Conservation (phyloP, 306 rosid species). For the Myrica gale region DNA sequence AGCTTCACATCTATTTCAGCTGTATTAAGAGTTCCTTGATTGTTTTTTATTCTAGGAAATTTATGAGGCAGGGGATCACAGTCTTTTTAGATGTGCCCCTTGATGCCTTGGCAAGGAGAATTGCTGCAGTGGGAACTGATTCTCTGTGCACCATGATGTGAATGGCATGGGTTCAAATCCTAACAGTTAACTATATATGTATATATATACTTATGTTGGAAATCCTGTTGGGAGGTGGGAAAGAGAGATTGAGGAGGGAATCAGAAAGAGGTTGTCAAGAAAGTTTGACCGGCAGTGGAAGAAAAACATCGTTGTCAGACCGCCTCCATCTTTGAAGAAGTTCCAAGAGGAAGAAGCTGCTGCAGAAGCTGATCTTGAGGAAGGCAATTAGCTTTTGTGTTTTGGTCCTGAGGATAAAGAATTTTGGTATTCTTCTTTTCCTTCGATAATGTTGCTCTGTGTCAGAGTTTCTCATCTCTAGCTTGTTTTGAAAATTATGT, state of each 20-base stretch:
- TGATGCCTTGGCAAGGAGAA: conserved; percentile 32
- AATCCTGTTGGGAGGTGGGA: conserved; percentile 35
- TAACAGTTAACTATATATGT: not conserved
- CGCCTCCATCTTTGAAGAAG: conserved; percentile 70
- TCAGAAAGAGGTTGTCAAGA: conserved; percentile 77
- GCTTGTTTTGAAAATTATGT: too few species aligned
- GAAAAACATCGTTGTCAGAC: conserved; percentile 74
- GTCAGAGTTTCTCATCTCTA: too few species aligned
- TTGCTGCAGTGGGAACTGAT: conserved; percentile 23
- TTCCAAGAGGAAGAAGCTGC: conserved; percentile 80
- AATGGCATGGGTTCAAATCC: not conserved
- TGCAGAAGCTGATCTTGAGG: conserved; percentile 56
- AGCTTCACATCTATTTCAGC: not conserved
- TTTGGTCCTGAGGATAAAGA: not conserved
- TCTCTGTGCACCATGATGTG: conserved; percentile 4
- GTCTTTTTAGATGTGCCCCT: conserved; percentile 28
- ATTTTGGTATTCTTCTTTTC: too few species aligned
- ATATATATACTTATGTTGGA: not conserved
- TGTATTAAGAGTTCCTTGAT: not conserved
- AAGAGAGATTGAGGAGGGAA: conserved; percentile 89
- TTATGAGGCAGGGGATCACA: conserved; percentile 25
- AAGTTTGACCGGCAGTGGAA: conserved; percentile 84
- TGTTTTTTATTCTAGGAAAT: conserved; percentile 18
- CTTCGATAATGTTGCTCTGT: too few species aligned
- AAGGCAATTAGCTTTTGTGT: not conserved